Base-by-base conservation (phyloP, 1,139 yeast genomes). In the Suhomyces atakaporum region DNA sequence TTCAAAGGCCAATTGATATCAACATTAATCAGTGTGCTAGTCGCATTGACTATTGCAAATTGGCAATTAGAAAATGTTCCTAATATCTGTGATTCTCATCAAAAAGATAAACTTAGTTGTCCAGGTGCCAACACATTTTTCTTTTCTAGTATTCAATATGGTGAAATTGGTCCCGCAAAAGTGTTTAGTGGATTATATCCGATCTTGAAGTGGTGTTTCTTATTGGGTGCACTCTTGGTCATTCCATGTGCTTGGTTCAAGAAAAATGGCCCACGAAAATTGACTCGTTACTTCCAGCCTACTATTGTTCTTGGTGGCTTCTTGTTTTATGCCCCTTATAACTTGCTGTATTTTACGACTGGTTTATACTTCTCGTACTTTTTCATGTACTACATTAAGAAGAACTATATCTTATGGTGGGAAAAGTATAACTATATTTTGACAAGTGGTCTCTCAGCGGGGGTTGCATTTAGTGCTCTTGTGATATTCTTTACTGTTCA, bases 341-440 rank as follows among this genome's bases (percentile, higher is more conserved):
- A 78, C 54, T 52, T 80, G 43, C 65, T 72, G 58, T 81, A 77
- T 59, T 65, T 62, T 45, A 71, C 78, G 13, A 74, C 76, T 18
- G 81, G 81, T 15, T 54, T 76, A 34, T 68, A 72, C 41, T 52
- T 73, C 19, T 66, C 78, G 9, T 69, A 60, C 39, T 47, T 64
- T 20, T 81, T 81, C 62, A 80, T 78, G 77, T 66, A 68, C 50
- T 61, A 66, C 53, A 59, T 79, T 47, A 75, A 70, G 46, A 67
- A 61, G 46, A 66, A 75, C 43, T 76, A 72, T 49, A 47, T 65
- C 14, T 58, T 67, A 16, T 76, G 84, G 82, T 80, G 84, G 81
- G 80, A 75, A 43, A 78, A 75, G 55, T 82, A 80, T 58, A 79
- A 77, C 50, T 82, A 81, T 53, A 72, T 82, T 8, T 59, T 81